Conservation (phyloP, 2,329 filamentous ascomycete genomes). For the Penicillium freii region DNA sequence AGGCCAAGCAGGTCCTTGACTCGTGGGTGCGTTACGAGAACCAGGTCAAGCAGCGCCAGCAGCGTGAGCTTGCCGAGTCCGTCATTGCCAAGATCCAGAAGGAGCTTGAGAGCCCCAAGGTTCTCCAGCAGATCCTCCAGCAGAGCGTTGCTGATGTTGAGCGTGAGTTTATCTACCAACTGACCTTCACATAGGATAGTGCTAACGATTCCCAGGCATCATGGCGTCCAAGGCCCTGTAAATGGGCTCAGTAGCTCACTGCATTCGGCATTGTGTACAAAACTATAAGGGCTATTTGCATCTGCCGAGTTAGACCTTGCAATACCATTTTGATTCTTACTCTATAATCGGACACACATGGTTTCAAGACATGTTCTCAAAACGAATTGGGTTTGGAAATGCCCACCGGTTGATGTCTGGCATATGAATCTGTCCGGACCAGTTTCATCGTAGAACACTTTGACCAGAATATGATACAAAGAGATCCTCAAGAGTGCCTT, state of each 20-base stretch:
- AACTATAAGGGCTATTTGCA: constrained; percentile 38
- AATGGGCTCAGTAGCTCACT: constrained; percentile 34
- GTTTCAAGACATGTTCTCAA: neutral
- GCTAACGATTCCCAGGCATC: constrained; percentile 34
- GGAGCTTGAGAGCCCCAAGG: constrained; percentile 97
- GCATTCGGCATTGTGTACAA: constrained; percentile 41
- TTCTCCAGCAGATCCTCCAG: constrained; percentile 94
- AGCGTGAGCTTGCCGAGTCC: constrained; percentile 87
- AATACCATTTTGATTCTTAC: constrained; percentile 34
- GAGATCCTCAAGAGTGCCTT: neutral
- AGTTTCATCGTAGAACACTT: constrained; percentile 4
- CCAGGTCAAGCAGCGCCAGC: constrained; percentile 98
- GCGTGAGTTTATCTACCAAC: constrained; percentile 59
- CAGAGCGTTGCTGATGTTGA: constrained; percentile 96
- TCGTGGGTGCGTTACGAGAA: constrained; percentile 98
- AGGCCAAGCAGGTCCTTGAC: constrained; percentile 94
- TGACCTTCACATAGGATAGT: neutral
- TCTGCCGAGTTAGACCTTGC: constrained; percentile 39
- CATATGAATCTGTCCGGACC: neutral
- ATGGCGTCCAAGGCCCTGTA: constrained; percentile 43
- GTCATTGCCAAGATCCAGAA: constrained; percentile 98
- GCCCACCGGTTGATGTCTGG: neutral
- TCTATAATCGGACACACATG: neutral
- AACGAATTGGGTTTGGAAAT: neutral
- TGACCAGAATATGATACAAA: neutral